Base-by-base conservation (phyloP, 805 yeast species). In the Starmerella sp. region DNA sequence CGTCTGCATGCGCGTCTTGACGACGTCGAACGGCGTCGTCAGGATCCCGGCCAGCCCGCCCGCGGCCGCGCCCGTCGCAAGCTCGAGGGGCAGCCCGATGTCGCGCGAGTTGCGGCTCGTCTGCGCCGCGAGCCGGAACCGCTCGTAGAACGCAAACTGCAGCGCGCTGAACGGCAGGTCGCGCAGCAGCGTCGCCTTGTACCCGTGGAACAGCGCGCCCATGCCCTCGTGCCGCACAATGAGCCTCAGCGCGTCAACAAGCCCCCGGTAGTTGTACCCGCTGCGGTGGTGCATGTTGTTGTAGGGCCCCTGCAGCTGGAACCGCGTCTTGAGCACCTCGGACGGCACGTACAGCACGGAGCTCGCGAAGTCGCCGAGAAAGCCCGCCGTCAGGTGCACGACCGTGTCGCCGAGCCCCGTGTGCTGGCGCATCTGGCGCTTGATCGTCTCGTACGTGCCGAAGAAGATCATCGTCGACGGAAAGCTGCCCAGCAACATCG, bases 391-490 rank as follows among this genome's bases (percentile, higher is more conserved):
- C 51, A 93, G 75, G 66, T 87, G 91, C 8, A 95, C 73, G 10
- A 84, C 60, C 0, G 96, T 86, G 57, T 89, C 96, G 62, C 89
- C 86, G 7, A 84, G 60, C 8, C 77, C 75, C 64, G 74, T 79
- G 34, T 80, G 82, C 53, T 77, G 74, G 45, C 86, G 83, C 71
- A 90, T 69, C 38, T 69, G 69, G 51, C 96, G 74, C 69, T 93
- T 93, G 15, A 87, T 74, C 30, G 73, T 76, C 66, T 93, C 98
- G 69, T 93, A 93, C 1, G 96, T 82, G 2, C 90, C 86, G 67
- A 93, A 93, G 67, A 93, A 93, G n/a, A 89, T 78, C 22, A 95
- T 90, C 1, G 97, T 91, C 38, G 93, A 84, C 6, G 98, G 98
- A 59, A 93, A 80, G 22, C 71, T 69, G 32, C 99, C 99, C 32